Conservation (phyloP, 164 flowering plant species). For the Paratinospora sagittata region DNA sequence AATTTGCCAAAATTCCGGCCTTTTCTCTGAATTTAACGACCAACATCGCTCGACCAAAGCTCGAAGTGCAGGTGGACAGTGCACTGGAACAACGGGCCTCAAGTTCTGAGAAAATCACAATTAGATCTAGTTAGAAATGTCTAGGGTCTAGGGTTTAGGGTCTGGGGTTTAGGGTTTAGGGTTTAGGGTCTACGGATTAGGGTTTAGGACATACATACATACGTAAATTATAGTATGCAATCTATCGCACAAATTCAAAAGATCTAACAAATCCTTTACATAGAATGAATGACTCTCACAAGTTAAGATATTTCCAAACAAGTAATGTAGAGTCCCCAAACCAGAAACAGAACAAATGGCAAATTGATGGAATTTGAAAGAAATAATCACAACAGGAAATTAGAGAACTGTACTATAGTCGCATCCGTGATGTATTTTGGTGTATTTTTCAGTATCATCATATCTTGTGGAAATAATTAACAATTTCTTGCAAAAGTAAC, state of each 20-base stretch:
- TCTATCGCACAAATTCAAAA: too few relatives aligned
- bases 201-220: too few relatives aligned
- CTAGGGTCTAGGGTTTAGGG: too few relatives aligned
- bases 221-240: too few relatives aligned
- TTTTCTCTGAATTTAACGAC: conserved; percentile 51
- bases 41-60: conserved; percentile 73
- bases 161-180: too few relatives aligned
- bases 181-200: too few relatives aligned
- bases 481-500: too few relatives aligned
- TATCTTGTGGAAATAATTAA: not conserved
- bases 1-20: conserved; percentile 73
- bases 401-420: not conserved
- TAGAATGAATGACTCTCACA: too few relatives aligned
- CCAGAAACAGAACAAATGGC: not conserved
- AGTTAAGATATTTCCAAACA: not conserved
- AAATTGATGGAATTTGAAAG: too few relatives aligned
- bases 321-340: not conserved
- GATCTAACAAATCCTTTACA: too few relatives aligned
- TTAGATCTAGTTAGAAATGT: conserved; percentile 9
- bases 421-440: not conserved
- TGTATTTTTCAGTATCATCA: not conserved
- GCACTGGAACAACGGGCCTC: conserved; percentile 61
- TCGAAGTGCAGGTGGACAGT: conserved; percentile 62
- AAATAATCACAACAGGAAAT: not conserved
- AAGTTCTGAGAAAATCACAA: conserved; percentile 43